phyloP scores from a whole-genome alignment of 305 asterid genomes.

The Coffea humblotiana region DNA sequence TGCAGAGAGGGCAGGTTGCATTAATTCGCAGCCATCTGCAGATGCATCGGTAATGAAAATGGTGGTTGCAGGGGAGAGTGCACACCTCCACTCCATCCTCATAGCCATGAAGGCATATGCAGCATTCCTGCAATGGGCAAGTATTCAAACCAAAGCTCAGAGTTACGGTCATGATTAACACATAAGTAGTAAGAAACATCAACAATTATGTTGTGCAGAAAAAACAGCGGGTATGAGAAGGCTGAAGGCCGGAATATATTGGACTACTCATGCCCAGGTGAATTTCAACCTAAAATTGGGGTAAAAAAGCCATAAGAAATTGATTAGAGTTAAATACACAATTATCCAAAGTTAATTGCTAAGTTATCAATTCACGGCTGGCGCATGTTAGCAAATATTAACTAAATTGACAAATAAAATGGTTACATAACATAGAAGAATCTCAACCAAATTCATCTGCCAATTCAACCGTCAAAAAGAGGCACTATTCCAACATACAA shows the following conservation, averaged over 20 bases:
- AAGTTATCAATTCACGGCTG: not conserved
- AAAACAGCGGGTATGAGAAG: not conserved
- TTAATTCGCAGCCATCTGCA: conserved; percentile 80
- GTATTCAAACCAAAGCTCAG: not conserved
- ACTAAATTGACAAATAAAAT: not conserved
- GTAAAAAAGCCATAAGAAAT: not conserved
- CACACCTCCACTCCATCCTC: conserved; percentile 73
- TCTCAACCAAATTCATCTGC: not conserved
- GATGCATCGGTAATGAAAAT: conserved; percentile 79
- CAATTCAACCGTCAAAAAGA: not conserved
- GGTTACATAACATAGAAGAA: not conserved
- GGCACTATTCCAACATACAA: not conserved
- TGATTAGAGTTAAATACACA: not conserved
- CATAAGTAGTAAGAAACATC: not conserved
- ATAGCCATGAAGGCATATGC: conserved; percentile 78
- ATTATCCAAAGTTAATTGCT: not conserved
- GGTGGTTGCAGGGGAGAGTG: conserved; percentile 84
- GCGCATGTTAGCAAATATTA: not conserved
- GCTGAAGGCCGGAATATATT: not conserved
- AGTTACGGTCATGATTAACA: not conserved
- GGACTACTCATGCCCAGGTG: not conserved
- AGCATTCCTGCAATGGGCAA: conserved; percentile 60
- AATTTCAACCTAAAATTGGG: not conserved
- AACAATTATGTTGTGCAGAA: not conserved
- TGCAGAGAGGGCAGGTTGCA: conserved; percentile 93